Conservation (phyloP, 805 yeast genomes). For the Ogataea philodendri region DNA sequence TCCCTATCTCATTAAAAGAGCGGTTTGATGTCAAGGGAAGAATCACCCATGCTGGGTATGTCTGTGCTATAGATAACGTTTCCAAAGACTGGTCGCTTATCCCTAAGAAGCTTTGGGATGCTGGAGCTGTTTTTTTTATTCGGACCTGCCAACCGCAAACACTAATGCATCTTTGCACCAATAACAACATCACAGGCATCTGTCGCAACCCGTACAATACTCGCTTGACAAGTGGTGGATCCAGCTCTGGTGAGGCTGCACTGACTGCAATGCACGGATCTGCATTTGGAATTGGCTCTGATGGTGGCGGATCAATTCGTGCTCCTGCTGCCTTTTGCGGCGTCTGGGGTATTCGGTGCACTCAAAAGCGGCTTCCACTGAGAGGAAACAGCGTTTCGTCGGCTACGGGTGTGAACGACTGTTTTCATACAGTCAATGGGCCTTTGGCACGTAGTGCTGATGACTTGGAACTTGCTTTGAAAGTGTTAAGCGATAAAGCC, state of each 20-base stretch:
- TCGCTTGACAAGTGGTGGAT: conserved; percentile 9
- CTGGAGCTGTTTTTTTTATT: conserved; percentile 9
- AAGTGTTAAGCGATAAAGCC: conserved; percentile 47
- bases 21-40: conserved; percentile 50
- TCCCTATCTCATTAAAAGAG: conserved; percentile 63
- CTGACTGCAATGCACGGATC: conserved; percentile 8
- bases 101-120: conserved; percentile 41
- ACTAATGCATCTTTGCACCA: conserved; percentile 9
- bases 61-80: conserved; percentile 41
- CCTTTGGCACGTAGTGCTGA: conserved; percentile 47
- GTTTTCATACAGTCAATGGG: conserved; percentile 44
- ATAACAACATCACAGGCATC: conserved; percentile 11
- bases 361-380: conserved; percentile 49
- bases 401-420: conserved; percentile 46
- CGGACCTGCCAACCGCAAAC: conserved; percentile 10
- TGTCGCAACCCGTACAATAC: conserved; percentile 10
- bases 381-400: conserved; percentile 35
- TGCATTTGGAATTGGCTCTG: conserved; percentile 8
- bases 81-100: conserved; percentile 39
- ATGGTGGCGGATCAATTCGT: conserved; percentile 10
- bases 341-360: conserved; percentile 47
- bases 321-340: conserved; percentile 54
- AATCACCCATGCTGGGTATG: conserved; percentile 52
- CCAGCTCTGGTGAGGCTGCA: conserved; percentile 12
- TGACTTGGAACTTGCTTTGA: conserved; percentile 50